phyloP scores from a whole-genome alignment of 1,139 yeast species.

The Arxiozyma slooffiae region DNA sequence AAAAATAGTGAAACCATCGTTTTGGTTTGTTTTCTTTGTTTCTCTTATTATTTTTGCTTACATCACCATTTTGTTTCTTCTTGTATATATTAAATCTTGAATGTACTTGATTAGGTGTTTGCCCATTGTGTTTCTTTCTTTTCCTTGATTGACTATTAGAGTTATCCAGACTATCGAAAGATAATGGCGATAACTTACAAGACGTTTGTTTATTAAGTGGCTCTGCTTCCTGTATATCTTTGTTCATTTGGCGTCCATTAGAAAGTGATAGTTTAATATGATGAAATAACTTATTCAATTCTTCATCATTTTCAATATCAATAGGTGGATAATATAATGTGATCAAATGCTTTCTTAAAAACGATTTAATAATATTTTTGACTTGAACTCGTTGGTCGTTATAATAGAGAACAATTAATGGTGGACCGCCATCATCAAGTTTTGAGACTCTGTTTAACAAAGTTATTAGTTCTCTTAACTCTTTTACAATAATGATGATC shows the following conservation, averaged over 20 bases:
- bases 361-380: constrained; percentile 18
- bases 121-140: constrained; percentile 6
- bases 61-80: neutral
- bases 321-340: constrained; percentile 21
- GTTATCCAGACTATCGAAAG: constrained; percentile 5
- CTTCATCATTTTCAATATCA: constrained; percentile 18
- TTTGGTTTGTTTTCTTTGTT: neutral
- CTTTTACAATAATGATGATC: constrained; percentile 22
- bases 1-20: neutral
- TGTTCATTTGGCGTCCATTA: neutral
- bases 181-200: constrained; percentile 4
- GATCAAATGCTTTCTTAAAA: constrained; percentile 15
- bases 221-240: neutral
- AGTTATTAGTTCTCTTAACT: constrained; percentile 19
- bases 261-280: constrained; percentile 6
- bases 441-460: constrained; percentile 19
- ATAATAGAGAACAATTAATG: constrained; percentile 23
- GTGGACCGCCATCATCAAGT: constrained; percentile 10
- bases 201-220: neutral
- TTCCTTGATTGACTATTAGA: neutral
- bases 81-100: neutral
- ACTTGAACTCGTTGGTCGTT: constrained; percentile 23
- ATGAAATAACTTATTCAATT: constrained; percentile 16
- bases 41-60: too few relatives aligned
- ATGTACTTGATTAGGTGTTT: constrained; percentile 6